Base-by-base conservation (phyloP, 805 yeast genomes). In the Suhomyces prunicola region DNA sequence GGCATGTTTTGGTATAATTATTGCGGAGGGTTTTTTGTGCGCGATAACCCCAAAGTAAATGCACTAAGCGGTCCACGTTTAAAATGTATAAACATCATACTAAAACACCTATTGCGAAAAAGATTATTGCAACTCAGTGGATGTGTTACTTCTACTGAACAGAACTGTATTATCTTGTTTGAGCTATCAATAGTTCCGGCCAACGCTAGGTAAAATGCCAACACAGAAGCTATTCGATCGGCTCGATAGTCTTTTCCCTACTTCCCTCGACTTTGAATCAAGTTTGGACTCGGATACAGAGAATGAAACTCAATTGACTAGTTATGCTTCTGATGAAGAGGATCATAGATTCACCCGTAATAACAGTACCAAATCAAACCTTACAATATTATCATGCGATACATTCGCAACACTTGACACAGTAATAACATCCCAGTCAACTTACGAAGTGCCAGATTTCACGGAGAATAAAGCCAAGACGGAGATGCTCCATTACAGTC, bases 281-380 rank as follows among this genome's bases (percentile, higher is more conserved):
- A 47, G 44, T 17, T 22, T 47, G 2, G 51, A 41, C 15, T 41
- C 36, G 8, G 40, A 31, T 23, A 15, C 24, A 12, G 44, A 44
- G 33, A 36, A 35, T 22, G 48, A 44, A 26, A 10, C 31, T 35
- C 35, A 50, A 12, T 17, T 15, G 6, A 23, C 29, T n/a, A 13
- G 22, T 9, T 24, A 8, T 10, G 22, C 24, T 8, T 46, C 41
- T 19, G 17, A n/a, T 22, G 33, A 47, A 47, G 44, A 36, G 6
- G 51, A 42, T 12, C 51, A 29, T 41, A 15, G 13, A 13, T 51
- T 52, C 17, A 45, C 44, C 12, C 48, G 54, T 10, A 56, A 53
- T 39, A 54, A 54, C 39, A 56, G 59, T 19, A 54, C 59, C 12
- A 52, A 50, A 44, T 56, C 59, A 7, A 50, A 50, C 23, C 22